These are phyloP conservation scores for Candida arabinofermentans DNA, from an alignment of 805 yeast species.

Conservation along the genomic window DNA sequence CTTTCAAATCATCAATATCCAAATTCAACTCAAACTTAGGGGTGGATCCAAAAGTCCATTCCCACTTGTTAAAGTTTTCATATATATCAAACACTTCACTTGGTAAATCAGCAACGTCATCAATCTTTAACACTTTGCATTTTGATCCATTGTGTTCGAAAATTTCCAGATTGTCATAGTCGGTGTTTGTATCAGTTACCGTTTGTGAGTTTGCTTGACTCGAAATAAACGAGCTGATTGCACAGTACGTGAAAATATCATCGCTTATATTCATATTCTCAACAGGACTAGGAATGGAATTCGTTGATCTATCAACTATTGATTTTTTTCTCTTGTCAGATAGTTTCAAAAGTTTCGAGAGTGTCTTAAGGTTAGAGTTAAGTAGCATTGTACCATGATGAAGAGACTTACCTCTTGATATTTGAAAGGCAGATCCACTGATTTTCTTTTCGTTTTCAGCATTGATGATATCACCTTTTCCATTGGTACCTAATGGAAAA, in stretches of 20 bases:
- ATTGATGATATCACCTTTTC: constrained; percentile 75
- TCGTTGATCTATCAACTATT: constrained; percentile 41
- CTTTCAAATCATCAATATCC: constrained; percentile 25
- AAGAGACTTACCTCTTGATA: constrained; percentile 75
- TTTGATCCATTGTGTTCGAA: constrained; percentile 6
- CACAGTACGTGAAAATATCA: constrained; percentile 44
- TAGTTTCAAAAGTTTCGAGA: constrained; percentile 53
- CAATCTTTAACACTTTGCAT: constrained; percentile 23
- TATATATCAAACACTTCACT: constrained; percentile 38
- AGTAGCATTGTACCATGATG: constrained; percentile 97
- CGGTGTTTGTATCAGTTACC: constrained; percentile 2
- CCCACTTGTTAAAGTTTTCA: constrained; percentile 49
- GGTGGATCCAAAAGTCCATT: constrained; percentile 74
- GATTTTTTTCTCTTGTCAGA: constrained; percentile 11
- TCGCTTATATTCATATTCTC: constrained; percentile 50
- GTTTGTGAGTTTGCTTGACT: constrained; percentile 10
- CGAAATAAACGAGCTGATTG: constrained; percentile 37
- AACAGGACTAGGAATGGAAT: constrained; percentile 80
- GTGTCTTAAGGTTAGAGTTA: constrained; percentile 53
- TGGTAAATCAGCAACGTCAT: constrained; percentile 25
- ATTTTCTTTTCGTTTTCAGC: constrained; percentile 48
- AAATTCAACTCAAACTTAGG: constrained; percentile 65
- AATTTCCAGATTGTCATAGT: constrained; percentile 12
- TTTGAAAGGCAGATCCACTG: constrained; percentile 90
- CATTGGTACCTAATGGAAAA: constrained; percentile 47